Evolutionary conservation across 2,329 filamentous ascomycete genomes (phyloP).

Genomic region (Cytospora piceae): DNA sequence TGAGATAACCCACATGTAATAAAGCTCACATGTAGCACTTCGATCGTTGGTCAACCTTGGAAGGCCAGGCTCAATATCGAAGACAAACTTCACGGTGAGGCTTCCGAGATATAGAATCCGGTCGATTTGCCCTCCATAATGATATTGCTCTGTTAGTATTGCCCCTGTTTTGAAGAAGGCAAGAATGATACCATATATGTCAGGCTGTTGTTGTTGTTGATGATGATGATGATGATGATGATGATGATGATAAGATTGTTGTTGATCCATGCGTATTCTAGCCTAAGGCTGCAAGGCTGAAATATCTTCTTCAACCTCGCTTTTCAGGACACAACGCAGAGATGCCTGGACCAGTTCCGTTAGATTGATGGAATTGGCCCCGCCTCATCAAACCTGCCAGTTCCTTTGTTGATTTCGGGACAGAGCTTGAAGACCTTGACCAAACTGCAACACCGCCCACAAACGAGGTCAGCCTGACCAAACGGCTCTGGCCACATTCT

Average conservation of each 20-base stretch:
- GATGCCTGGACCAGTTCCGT: slow-evolving; percentile 23
- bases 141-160: neutral
- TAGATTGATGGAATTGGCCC: neutral
- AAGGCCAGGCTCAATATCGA: neutral
- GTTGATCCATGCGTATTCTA: neutral
- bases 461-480: neutral
- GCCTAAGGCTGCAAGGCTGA: slow-evolving; percentile 30
- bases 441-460: neutral
- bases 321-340: slow-evolving; percentile 31
- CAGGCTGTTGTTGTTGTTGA: neutral
- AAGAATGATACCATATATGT: neutral
- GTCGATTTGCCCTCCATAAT: neutral
- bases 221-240: no score
- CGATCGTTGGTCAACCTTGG: neutral
- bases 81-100: neutral
- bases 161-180: neutral
- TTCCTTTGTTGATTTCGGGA: neutral
- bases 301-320: slow-evolving; percentile 27
- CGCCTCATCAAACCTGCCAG: neutral
- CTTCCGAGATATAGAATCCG: neutral
- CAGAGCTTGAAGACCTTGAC: neutral
- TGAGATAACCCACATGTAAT: no score
- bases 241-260: no score
- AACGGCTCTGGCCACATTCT: neutral
- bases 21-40: neutral